phyloP scores from a whole-genome alignment of 2,329 filamentous ascomycete genomes.

The Botrytis pseudocinerea region DNA sequence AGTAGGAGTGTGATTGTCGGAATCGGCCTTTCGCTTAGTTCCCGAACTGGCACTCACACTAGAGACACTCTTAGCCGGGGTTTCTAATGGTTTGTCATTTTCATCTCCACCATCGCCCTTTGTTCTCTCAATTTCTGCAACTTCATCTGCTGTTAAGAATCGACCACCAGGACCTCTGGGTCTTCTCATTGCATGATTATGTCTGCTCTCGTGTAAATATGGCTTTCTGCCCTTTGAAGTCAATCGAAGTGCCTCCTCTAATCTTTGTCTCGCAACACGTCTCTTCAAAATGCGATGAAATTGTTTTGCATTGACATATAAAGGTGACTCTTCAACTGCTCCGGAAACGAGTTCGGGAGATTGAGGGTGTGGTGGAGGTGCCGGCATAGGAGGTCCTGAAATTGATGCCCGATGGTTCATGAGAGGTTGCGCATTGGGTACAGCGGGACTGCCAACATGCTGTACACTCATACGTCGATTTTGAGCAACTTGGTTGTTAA shows the following conservation, averaged over 20 bases:
- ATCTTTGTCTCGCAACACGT: slow-evolving; percentile 84
- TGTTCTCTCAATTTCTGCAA: slow-evolving; percentile 80
- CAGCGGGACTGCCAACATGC: slow-evolving; percentile 68
- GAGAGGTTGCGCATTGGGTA: slow-evolving; percentile 72
- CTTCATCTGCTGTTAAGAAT: slow-evolving; percentile 95
- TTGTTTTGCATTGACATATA: slow-evolving; percentile 98
- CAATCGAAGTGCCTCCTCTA: slow-evolving; percentile 88
- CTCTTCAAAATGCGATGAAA: slow-evolving; percentile 97
- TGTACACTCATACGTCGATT: slow-evolving; percentile 68
- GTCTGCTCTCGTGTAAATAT: slow-evolving; percentile 93
- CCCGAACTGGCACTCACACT: slow-evolving; percentile 43
- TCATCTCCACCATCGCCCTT: slow-evolving; percentile 44
- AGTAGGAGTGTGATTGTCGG: slow-evolving; percentile 48
- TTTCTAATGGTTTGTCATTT: slow-evolving; percentile 43
- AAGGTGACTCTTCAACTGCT: slow-evolving; percentile 81
- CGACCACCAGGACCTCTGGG: slow-evolving; percentile 91
- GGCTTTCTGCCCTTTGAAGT: slow-evolving; percentile 96
- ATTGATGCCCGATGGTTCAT: slow-evolving; percentile 67
- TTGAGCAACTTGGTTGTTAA: slow-evolving; percentile 61
- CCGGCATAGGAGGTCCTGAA: slow-evolving; percentile 62
- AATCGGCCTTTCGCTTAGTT: slow-evolving; percentile 62
- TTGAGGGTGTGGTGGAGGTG: slow-evolving; percentile 62
- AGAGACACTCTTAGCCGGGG: slow-evolving; percentile 37
- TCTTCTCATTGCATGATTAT: slow-evolving; percentile 97
- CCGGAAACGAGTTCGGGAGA: slow-evolving; percentile 77